Evolutionary conservation across 371 early-diverging fungal genomes (phyloP).

Genomic region (Neoconidiobolus thromboides): DNA sequence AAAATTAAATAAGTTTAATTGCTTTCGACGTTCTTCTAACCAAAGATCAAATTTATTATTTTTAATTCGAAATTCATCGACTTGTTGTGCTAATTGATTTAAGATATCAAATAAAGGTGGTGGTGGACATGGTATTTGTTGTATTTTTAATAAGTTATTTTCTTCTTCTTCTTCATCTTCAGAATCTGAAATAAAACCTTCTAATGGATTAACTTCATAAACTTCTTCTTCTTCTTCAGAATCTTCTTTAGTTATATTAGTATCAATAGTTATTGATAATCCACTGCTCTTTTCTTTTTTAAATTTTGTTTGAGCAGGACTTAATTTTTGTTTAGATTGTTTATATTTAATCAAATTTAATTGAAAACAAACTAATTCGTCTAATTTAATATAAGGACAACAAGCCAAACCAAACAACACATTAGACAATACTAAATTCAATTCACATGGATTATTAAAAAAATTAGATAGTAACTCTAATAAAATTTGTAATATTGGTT

Average conservation of each 20-base stretch:
- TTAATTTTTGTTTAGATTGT: constrained; percentile 9
- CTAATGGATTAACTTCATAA: background rate
- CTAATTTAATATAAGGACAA: constrained; percentile 53
- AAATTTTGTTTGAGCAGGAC: constrained; percentile 13
- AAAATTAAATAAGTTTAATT: background rate
- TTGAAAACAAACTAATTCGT: constrained; percentile 57
- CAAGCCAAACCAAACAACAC: constrained; percentile 62
- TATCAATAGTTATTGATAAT: background rate
- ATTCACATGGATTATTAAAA: constrained; percentile 67
- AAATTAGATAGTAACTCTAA: constrained; percentile 45
- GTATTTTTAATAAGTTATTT: background rate
- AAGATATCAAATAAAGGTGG: constrained; percentile 3
- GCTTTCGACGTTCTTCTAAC: background rate
- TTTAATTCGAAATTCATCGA: constrained; percentile 11
- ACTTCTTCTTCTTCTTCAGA: constrained; percentile 1
- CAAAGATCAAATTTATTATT: background rate
- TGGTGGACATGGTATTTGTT: background rate
- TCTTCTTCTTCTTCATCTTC: background rate
- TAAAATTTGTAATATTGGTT: constrained; percentile 40
- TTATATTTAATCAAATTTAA: constrained; percentile 1
- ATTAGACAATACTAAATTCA: constrained; percentile 79
- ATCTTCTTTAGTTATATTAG: background rate
- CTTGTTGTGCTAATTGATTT: constrained; percentile 13
- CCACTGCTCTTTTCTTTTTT: background rate
- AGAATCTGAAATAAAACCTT: background rate